Conservation (phyloP, 331 rosid genomes). For the Saraca asoca region DNA sequence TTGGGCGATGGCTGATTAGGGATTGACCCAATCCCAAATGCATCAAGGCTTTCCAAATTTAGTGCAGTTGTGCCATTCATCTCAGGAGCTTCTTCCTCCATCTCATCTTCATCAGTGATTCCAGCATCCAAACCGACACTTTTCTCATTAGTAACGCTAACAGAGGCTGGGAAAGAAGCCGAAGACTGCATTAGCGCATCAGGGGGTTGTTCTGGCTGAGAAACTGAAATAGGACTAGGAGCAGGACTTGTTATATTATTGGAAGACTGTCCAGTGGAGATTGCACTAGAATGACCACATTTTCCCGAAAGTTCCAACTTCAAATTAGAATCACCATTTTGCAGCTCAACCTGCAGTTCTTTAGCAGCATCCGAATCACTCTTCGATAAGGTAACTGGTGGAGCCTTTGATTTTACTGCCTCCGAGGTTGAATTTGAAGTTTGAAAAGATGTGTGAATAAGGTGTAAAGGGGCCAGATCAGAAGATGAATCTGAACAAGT, state of each 20-base stretch:
- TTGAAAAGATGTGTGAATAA: constrained; percentile 20
- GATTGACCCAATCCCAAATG: constrained; percentile 59
- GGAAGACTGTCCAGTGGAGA: constrained; percentile 34
- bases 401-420: constrained; percentile 44
- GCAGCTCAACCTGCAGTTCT: constrained; percentile 37
- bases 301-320: constrained; percentile 48
- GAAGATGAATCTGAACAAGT: constrained; percentile 31
- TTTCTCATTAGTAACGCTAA: constrained; percentile 43
- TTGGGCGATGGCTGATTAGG: constrained; percentile 59
- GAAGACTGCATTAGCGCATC: constrained; percentile 46
- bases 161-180: constrained; percentile 41
- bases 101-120: constrained; percentile 65
- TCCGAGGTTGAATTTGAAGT: constrained; percentile 40
- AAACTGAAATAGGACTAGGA: constrained; percentile 32
- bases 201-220: constrained; percentile 48
- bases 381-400: constrained; percentile 36
- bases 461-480: constrained; percentile 40
- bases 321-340: constrained; percentile 39
- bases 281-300: constrained; percentile 25
- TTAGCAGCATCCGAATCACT: constrained; percentile 43
- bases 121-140: constrained; percentile 49
- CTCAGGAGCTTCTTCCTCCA: constrained; percentile 96
- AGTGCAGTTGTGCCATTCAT: constrained; percentile 48
- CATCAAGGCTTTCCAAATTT: constrained; percentile 60
- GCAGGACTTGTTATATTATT: constrained; percentile 33